Evolutionary conservation across 2,329 filamentous ascomycete species (phyloP).

Genomic region (Leptodontidium sp.): DNA sequence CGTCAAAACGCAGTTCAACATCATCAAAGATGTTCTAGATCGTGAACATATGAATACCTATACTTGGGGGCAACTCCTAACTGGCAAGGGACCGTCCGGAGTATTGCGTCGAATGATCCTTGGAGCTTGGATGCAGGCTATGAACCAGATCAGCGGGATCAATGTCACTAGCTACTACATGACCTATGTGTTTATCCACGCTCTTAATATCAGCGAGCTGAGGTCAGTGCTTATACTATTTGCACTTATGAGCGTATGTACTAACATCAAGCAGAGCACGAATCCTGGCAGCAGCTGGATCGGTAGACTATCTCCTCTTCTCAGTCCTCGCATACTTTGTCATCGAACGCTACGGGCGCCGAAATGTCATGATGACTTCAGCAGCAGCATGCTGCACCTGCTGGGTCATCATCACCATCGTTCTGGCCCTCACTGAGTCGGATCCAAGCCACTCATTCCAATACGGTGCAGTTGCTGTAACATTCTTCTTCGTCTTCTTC

Average conservation of each 20-base stretch:
- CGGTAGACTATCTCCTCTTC: slow-evolving; percentile 56
- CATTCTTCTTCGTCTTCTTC: slow-evolving; percentile 60
- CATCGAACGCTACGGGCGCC: slow-evolving; percentile 50
- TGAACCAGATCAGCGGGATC: slow-evolving; percentile 57
- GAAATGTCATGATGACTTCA: slow-evolving; percentile 52
- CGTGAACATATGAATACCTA: slow-evolving; percentile 49
- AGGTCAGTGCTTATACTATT: slow-evolving; percentile 23
- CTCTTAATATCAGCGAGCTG: slow-evolving; percentile 48
- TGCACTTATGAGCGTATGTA: neutral
- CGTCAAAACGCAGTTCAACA: slow-evolving; percentile 49
- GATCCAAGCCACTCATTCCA: slow-evolving; percentile 47
- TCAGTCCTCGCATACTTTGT: slow-evolving; percentile 48
- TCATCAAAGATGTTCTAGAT: slow-evolving; percentile 54
- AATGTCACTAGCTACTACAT: slow-evolving; percentile 49
- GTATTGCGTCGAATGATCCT: slow-evolving; percentile 55
- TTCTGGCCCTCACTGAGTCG: slow-evolving; percentile 42
- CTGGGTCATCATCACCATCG: slow-evolving; percentile 51
- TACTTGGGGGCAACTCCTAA: slow-evolving; percentile 53
- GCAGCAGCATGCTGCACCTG: slow-evolving; percentile 55
- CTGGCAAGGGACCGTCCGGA: slow-evolving; percentile 52
- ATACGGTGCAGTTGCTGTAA: slow-evolving; percentile 57
- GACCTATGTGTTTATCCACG: slow-evolving; percentile 54
- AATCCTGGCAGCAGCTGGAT: slow-evolving; percentile 55
- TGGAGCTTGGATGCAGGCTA: slow-evolving; percentile 56
- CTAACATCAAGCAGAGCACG: slow-evolving; percentile 45